Base-by-base conservation (phyloP, 352 stramenopile genomes). In the Globisporangium abappressorium region DNA sequence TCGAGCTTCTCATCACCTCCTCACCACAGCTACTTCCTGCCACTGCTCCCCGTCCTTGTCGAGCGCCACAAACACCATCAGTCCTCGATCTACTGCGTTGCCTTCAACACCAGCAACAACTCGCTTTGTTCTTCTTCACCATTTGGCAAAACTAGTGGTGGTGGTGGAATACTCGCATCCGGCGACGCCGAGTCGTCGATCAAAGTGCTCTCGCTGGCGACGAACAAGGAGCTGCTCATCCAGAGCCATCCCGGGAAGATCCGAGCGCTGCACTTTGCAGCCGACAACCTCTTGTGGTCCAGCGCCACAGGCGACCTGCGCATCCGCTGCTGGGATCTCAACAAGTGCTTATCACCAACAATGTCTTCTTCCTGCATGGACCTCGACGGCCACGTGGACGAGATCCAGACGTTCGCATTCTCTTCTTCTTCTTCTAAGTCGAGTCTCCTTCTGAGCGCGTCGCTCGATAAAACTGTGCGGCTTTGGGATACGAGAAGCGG, bases 401-500 rank as follows among this genome's bases (percentile, higher is more conserved):
- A 93, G 68, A 79, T 94, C 61, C 80, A 90, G 24, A 71, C 80
- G 9, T 71, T 90, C 33, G 65, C 74, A 7, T 77, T 85, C 46
- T 46, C 72, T n/a, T 51, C 36, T 14, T 46, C 72, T n/a, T 51
- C 36, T 14, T 43, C 36, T 34, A 5, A 46, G 41, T 30, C 33
- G 61, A 33, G 38, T 63, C 28, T 65, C 15, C 28, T 85, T 11
- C 38, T 88, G 3, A 88, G 73, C 49, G 62, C 81, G 22, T 74
- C 84, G 11, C 73, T 89, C 51, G 84, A 93, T 64, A 78, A 76
- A 30, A 90, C 81, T 0, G 68, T 93, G 5, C 72, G 87, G 0
- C 68, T 93, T n/a, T 93, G 85, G 87, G 87, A 95, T 65, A 46
- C 78, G 3, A 85, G 85, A 3, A 80, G 70, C 20, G 69, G 71